A percentile compares a stretch with the other conserved stretches of the same genome.
Evolutionary conservation across 768 basidiomycete genomes (phyloP).

Genomic region (Scleroderma citrinum): DNA sequence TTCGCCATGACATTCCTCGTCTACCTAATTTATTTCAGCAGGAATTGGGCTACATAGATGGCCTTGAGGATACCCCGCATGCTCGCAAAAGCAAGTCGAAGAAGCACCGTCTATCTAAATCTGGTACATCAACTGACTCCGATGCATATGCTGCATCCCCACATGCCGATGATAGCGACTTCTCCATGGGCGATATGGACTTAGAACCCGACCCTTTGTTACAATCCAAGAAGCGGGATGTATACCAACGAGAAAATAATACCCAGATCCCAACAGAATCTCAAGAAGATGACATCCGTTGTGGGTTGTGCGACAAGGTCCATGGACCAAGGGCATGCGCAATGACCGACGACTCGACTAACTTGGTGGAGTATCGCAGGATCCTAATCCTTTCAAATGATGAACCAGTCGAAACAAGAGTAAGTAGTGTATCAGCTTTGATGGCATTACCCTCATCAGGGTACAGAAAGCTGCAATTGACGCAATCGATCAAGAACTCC

Average conservation of each 20-base stretch:
- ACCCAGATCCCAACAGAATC: background rate
- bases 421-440: conserved; percentile 26
- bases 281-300: conserved; percentile 23
- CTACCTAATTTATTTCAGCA: conserved; percentile 14
- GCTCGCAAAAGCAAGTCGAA: conserved; percentile 26
- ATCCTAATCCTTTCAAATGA: conserved; percentile 63
- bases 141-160: conserved; percentile 31
- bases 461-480: conserved; percentile 56
- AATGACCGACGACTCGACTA: conserved; percentile 61
- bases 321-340: conserved; percentile 50
- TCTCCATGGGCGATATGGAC: conserved; percentile 21
- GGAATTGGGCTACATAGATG: conserved; percentile 28
- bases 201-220: conserved; percentile 1
- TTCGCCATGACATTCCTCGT: background rate
- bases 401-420: conserved; percentile 62
- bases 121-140: conserved; percentile 33
- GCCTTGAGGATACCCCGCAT: conserved; percentile 31
- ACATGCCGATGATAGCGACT: conserved; percentile 17
- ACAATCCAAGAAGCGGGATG: conserved; percentile 5
- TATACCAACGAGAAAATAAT: background rate
- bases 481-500: conserved; percentile 63
- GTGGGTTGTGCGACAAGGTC: conserved; percentile 55
- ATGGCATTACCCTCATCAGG: conserved; percentile 2
- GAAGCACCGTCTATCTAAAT: conserved; percentile 27
- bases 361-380: conserved; percentile 63